phyloP scores from a whole-genome alignment of 352 stramenopile genomes.

The Phytophthora tubulina region DNA sequence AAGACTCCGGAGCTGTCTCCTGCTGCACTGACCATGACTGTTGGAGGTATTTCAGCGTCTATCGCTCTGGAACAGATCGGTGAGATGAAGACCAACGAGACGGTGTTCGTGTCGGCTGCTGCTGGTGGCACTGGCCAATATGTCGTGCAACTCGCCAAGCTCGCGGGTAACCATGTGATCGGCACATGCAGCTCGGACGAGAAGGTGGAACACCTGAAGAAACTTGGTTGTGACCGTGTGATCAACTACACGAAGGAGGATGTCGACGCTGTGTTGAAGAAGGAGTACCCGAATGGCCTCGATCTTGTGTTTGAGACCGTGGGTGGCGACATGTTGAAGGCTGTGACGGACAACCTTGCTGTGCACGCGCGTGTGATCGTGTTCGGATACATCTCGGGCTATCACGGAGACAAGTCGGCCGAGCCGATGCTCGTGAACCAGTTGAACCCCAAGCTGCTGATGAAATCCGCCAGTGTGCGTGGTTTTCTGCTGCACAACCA shows the following conservation, averaged over 20 bases:
- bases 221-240: conserved; percentile 34
- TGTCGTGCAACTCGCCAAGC: conserved; percentile 37
- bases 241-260: conserved; percentile 45
- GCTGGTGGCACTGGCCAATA: conserved; percentile 36
- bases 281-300: conserved; percentile 38
- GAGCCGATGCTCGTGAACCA: conserved; percentile 38
- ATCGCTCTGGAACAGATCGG: conserved; percentile 37
- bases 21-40: conserved; percentile 33
- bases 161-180: conserved; percentile 41
- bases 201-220: conserved; percentile 35
- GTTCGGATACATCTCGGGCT: conserved; percentile 39
- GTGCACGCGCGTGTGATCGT: conserved; percentile 37
- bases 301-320: conserved; percentile 41
- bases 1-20: conserved; percentile 33
- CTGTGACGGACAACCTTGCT: conserved; percentile 29
- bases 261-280: conserved; percentile 34
- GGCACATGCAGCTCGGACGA: conserved; percentile 38
- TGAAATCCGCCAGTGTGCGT: conserved; percentile 37
- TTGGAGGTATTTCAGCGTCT: conserved; percentile 32
- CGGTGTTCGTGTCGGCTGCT: conserved; percentile 35
- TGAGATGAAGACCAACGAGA: conserved; percentile 37
- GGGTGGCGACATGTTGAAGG: conserved; percentile 40
- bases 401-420: conserved; percentile 38
- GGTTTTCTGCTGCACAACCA: conserved; percentile 35
- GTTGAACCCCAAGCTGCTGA: conserved; percentile 29